Base-by-base conservation (phyloP, 495 filamentous ascomycete genomes). In the Corynascus novoguineensis region DNA sequence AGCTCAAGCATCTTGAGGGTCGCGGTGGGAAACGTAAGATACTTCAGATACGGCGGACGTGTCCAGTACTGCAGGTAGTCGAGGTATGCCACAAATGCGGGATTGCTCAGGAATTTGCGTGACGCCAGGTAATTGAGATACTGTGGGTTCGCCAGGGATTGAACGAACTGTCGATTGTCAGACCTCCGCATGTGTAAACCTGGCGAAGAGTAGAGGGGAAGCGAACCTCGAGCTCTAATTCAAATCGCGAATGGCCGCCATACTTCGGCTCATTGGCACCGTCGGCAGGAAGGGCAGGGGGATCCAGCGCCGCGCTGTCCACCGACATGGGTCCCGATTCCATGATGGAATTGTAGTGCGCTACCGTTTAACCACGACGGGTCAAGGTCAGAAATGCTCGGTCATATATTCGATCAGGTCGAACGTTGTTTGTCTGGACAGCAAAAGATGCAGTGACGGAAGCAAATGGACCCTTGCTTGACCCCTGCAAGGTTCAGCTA, bases 51-150 rank as follows among this genome's bases (percentile, higher is more conserved):
- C 53, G 89, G 83, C n/a, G 89, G 89, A 11, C 82, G 81, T 54
- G 79, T 80, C 81, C 85, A 96, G 79, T 96, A 95, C 60, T 84
- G 86, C 53, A 96, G 83, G 67, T 96, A 96, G 50, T 74, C 75
- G 35, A 95, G 85, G 68, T 96, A 96, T 46, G 82, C 84, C 42
- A 91, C 73, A 70, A 95, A 96, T 17, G 81, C 76, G 21, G 85
- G 81, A 41, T 86, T 70, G 68, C 78, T 73, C 64, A 87, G 68
- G 66, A 77, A 64, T 71, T 83, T 74, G 67, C 82, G 83, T 32
- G 83, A 80, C 2, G 87, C 90, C 17, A 96, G 84, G 62, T 92
- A 83, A 62, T 89, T 89, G 28, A 95, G 80, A 72, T 96, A 95
- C 67, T 80, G 78, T 0, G 90, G 90, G 64, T 92, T 92, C 59